These are phyloP conservation scores for Hypoxylon sp. DNA, from an alignment of 2,329 filamentous ascomycete genomes.

Conservation along the genomic window DNA sequence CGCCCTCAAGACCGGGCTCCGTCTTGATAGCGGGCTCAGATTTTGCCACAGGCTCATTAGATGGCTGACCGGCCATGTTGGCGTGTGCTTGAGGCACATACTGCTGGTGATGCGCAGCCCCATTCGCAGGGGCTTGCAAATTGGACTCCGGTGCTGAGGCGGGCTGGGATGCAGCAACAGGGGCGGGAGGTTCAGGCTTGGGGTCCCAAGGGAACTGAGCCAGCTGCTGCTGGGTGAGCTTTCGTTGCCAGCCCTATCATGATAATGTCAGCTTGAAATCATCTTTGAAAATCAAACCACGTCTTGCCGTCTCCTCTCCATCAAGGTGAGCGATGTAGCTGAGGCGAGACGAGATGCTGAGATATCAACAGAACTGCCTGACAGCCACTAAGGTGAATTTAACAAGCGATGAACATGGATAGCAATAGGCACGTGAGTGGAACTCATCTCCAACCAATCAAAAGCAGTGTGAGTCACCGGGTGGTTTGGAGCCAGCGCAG, in stretches of 20 bases:
- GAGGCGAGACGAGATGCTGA: background rate
- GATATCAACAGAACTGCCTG: background rate
- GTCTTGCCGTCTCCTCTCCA: background rate
- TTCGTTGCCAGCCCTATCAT: constrained; percentile 88
- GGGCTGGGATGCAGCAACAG: constrained; percentile 46
- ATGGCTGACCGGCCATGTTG: constrained; percentile 38
- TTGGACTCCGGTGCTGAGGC: constrained; percentile 32
- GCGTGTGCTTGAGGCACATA: constrained; percentile 36
- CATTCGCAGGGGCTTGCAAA: constrained; percentile 39
- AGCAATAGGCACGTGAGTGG: constrained; percentile 39
- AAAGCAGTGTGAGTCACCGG: constrained; percentile 27
- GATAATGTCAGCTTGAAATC: constrained; percentile 26
- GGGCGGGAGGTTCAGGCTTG: constrained; percentile 68
- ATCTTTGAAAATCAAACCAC: background rate
- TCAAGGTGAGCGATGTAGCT: background rate
- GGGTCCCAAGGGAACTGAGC: constrained; percentile 97
- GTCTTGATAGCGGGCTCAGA: constrained; percentile 57
- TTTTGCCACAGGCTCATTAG: constrained; percentile 51
- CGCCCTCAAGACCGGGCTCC: constrained; percentile 55
- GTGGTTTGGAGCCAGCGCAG: constrained; percentile 27
- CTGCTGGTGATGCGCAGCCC: constrained; percentile 43
- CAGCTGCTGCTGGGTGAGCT: constrained; percentile 83
- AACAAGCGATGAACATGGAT: constrained; percentile 32
- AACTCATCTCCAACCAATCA: constrained; percentile 22
- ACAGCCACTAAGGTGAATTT: constrained; percentile 1